Percentiles rank a stretch among this genome's conserved stretches.
phyloP scores from a whole-genome alignment of 257 asterid genomes.

The Eustoma russellianum region DNA sequence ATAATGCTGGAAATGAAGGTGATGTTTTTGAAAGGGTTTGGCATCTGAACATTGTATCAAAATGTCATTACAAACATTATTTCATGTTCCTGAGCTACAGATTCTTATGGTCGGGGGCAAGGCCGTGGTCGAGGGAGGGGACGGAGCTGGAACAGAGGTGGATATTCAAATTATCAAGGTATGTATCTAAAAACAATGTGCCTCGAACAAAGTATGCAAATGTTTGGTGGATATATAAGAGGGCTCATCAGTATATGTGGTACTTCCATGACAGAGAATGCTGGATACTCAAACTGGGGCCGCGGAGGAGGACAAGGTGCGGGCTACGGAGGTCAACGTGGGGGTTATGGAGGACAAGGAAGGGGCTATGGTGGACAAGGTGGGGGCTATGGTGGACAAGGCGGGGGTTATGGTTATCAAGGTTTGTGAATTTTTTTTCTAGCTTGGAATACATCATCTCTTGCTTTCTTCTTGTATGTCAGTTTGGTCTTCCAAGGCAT shows the following conservation, averaged over 20 bases:
- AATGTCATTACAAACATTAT: no score
- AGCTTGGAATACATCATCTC: neutral
- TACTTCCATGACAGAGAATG: slow-evolving; percentile 11
- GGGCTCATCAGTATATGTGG: neutral
- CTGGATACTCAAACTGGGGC: slow-evolving; percentile 27
- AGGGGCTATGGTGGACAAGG: no score
- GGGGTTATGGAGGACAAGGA: no score
- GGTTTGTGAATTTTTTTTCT: slow-evolving; percentile 29
- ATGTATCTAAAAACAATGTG: neutral
- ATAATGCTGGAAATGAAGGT: slow-evolving; percentile 61
- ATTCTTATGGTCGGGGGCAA: slow-evolving; percentile 69
- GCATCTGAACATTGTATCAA: neutral
- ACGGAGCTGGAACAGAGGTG: slow-evolving; percentile 86
- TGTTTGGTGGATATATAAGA: neutral
- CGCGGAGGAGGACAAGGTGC: slow-evolving; percentile 32
- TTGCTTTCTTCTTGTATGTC: neutral
- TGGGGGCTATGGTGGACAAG: no score
- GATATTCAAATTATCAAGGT: slow-evolving; percentile 55
- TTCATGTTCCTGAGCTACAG: slow-evolving; percentile 19
- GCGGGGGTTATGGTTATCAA: slow-evolving; percentile 22
- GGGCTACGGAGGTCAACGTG: slow-evolving; percentile 11
- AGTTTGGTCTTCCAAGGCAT: no score
- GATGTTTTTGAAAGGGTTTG: slow-evolving; percentile 3
- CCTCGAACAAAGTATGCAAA: neutral
- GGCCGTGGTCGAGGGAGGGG: slow-evolving; percentile 95